Conservation (phyloP, 345 rosid species). For the Heritiera littoralis region DNA sequence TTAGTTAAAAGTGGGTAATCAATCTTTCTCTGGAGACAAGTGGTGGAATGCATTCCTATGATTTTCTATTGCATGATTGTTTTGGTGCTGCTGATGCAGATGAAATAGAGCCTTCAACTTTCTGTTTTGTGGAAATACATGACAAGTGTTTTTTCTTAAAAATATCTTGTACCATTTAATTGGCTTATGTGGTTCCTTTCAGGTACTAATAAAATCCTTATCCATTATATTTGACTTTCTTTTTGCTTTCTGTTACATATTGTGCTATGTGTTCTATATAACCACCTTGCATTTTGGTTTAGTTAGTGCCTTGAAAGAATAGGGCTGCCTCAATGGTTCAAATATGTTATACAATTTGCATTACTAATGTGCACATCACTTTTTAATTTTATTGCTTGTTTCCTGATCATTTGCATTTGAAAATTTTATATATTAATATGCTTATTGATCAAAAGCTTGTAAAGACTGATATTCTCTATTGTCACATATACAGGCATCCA, state of each 20-base stretch:
- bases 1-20: background rate
- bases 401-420: background rate
- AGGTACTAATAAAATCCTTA: background rate
- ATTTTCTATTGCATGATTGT: background rate
- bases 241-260: background rate
- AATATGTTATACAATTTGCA: background rate
- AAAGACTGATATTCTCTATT: conserved; percentile 19
- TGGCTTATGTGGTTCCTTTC: conserved; percentile 11
- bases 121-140: background rate
- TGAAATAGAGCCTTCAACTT: background rate
- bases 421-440: background rate
- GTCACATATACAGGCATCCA: conserved; percentile 63
- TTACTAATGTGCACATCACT: background rate
- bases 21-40: background rate
- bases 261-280: background rate
- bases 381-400: background rate
- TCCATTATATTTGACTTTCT: background rate
- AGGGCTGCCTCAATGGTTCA: background rate
- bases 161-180: background rate
- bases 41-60: background rate
- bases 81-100: background rate
- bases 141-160: background rate
- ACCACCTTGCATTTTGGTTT: background rate
- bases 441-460: conserved; percentile 8
- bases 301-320: background rate